Evolutionary conservation across 306 rosid species (phyloP).

Genomic region (Castanopsis chinensis): DNA sequence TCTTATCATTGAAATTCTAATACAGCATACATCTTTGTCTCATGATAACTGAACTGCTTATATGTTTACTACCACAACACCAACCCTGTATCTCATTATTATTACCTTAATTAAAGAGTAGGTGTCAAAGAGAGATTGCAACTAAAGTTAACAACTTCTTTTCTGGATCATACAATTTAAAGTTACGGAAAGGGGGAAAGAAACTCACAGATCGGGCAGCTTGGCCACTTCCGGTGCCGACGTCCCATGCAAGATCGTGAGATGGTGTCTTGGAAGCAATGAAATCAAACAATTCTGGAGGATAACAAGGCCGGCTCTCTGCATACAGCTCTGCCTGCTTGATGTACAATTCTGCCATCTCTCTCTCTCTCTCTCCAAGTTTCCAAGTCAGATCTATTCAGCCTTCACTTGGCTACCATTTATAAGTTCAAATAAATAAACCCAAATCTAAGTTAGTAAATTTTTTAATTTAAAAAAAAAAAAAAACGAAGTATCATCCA

Average conservation of each 20-base stretch:
- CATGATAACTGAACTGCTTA: too few species aligned
- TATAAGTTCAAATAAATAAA: background rate
- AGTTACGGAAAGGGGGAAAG: background rate
- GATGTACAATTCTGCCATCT: constrained; percentile 39
- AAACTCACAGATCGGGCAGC: constrained; percentile 61
- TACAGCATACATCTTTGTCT: too few species aligned
- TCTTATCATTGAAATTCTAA: too few species aligned
- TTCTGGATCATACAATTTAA: too few species aligned
- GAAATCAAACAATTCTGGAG: constrained; percentile 16
- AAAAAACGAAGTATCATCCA: too few species aligned
- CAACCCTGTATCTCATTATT: too few species aligned
- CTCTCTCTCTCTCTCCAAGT: background rate
- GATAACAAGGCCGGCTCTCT: constrained; percentile 59
- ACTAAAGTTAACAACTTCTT: background rate
- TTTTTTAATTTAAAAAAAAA: too few species aligned
- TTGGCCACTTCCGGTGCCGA: constrained; percentile 86
- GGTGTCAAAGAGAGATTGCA: too few species aligned
- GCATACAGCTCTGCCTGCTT: constrained; percentile 68
- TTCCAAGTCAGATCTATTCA: background rate
- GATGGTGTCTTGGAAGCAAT: too few species aligned
- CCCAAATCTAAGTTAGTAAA: too few species aligned
- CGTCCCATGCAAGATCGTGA: constrained; percentile 79
- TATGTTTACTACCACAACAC: too few species aligned
- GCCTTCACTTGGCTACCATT: background rate
- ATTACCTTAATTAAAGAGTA: too few species aligned